phyloP scores from a whole-genome alignment of 164 flowering plant species.

The Chimonanthus praecox region DNA sequence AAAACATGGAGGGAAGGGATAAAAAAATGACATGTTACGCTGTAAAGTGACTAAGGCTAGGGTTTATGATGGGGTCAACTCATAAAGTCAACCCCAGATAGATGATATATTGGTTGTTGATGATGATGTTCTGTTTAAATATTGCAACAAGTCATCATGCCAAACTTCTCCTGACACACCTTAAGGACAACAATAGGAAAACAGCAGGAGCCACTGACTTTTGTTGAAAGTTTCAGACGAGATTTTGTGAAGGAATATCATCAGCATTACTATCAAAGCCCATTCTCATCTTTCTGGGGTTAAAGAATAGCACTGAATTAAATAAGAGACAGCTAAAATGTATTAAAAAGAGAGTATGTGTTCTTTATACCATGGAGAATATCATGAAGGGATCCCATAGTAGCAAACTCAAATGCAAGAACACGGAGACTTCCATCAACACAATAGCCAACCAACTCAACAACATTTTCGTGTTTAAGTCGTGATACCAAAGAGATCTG shows the following conservation, averaged over 20 bases:
- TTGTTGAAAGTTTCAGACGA: background rate
- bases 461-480: slow-evolving; percentile 76
- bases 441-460: slow-evolving; percentile 72
- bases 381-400: slow-evolving; percentile 89
- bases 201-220: background rate
- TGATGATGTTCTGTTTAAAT: no score
- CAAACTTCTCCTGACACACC: no score
- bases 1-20: no score
- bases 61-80: no score
- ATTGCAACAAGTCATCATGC: no score
- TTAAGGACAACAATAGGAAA: background rate
- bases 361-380: slow-evolving; percentile 70
- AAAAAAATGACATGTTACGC: no score
- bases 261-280: no score
- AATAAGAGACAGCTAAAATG: background rate
- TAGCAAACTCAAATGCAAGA: slow-evolving; percentile 81
- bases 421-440: slow-evolving; percentile 76
- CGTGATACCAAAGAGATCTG: slow-evolving; percentile 91
- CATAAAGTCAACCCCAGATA: no score
- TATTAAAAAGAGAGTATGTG: background rate
- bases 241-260: background rate
- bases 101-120: no score
- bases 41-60: no score
- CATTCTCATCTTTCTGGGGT: no score
- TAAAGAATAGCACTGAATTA: background rate